Percentiles rank a stretch among this genome's conserved stretches.
Conservation (phyloP, 768 basidiomycete genomes). For the Boletus rex-veris region DNA sequence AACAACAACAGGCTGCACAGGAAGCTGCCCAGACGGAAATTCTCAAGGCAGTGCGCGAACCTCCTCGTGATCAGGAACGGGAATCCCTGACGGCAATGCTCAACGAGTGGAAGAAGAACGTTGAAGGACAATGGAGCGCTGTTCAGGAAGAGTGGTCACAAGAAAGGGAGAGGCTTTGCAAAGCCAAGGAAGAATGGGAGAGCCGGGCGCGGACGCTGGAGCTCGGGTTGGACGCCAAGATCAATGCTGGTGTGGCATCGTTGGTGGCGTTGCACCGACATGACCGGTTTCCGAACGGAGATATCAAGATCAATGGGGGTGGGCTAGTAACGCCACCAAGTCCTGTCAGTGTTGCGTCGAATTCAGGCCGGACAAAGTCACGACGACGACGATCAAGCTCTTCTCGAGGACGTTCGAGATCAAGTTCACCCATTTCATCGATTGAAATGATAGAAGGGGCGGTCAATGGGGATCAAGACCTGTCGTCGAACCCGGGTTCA, state of each 20-base stretch:
- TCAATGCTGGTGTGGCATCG: constrained; percentile 31
- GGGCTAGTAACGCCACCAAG: constrained; percentile 76
- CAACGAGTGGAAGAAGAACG: constrained; percentile 68
- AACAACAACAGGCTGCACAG: constrained; percentile 35
- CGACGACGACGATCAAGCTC: constrained; percentile 45
- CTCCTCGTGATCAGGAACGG: constrained; percentile 36
- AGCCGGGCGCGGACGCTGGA: constrained; percentile 51
- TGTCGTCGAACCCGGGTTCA: constrained; percentile 18
- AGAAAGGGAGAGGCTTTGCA: constrained; percentile 71
- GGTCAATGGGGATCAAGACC: constrained; percentile 15
- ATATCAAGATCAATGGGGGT: constrained; percentile 27
- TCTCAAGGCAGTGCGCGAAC: constrained; percentile 33
- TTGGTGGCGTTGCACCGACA: constrained; percentile 35
- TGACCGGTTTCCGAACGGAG: constrained; percentile 34
- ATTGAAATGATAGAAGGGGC: constrained; percentile 34
- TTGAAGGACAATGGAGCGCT: constrained; percentile 75
- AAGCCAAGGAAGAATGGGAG: constrained; percentile 84
- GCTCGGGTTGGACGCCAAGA: constrained; percentile 46
- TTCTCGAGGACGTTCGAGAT: constrained; percentile 37
- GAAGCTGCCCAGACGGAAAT: constrained; percentile 34
- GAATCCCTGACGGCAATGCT: constrained; percentile 54
- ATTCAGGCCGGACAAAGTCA: constrained; percentile 43
- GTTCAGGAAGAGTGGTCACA: constrained; percentile 81
- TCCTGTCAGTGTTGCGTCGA: constrained; percentile 66
- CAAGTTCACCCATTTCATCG: constrained; percentile 32